Evolutionary conservation across 139 green algal species (phyloP), one percentile per base, ranked within the genome.

Genomic region (Chlamydomonas schloesseri): DNA sequence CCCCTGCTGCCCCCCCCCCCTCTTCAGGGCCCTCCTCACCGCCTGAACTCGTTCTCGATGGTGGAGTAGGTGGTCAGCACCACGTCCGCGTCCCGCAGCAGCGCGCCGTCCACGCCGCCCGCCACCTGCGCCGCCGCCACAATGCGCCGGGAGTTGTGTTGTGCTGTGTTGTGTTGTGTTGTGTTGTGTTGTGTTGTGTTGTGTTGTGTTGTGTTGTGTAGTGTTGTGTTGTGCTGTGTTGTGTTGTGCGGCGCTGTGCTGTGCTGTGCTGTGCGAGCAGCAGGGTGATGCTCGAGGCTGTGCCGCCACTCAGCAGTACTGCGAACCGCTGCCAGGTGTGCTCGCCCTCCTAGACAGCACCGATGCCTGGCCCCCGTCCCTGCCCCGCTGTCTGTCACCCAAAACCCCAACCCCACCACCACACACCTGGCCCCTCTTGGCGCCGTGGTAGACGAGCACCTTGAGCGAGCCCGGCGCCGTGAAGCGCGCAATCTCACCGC

Each of bases 31-130:
- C 42, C 42, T 5, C 42, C 42, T 8, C 29, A 89, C 89, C 83
- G 89, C 60, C 91, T 81, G 89, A 93, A 96, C 84, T 99, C 97
- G 37, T 83, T 93, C 92, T 99, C 97, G 4, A 99, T 77, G 26
- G 94, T 96, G 68, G 81, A 90, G 92, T 98, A 99, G 13, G 97
- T 99, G 23, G 97, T 98, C 29, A 99, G 93, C 78, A 98, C 96
- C 14, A 99, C 93, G 70, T 99, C 97, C 13, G 93, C 94, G 23
- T 87, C 55, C 17, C 86, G 72, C 80, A 98, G 82, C 60, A 90
- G 77, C 60, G 87, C 79, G 18, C 86, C 23, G 82, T 94, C 87
- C 0, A 83, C 8, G n/a, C 67, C 68, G 47, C 67, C 78, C 31
- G 62, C 78, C 37, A 74, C 64, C 78, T 74, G 64, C 29, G 23